Evolutionary conservation across 2,329 filamentous ascomycete genomes (phyloP).

Genomic region (Hortaea sp.): DNA sequence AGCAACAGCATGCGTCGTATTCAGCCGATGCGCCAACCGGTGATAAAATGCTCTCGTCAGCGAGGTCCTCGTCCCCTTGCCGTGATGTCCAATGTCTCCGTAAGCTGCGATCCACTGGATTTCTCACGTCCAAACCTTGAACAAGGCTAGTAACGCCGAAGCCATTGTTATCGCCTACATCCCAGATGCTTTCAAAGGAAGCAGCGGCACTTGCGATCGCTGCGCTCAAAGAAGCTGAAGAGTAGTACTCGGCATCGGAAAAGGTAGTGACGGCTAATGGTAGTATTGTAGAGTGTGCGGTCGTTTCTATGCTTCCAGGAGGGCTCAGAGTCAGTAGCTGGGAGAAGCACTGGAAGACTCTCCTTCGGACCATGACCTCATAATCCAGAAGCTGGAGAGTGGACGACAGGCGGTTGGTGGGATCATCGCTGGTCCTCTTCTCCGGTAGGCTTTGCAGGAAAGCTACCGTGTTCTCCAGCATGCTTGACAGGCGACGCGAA

Average conservation of each 20-base stretch:
- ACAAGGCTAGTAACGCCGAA: constrained; percentile 87
- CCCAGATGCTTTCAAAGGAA: constrained; percentile 90
- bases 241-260: constrained; percentile 83
- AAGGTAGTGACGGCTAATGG: constrained; percentile 85
- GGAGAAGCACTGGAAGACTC: constrained; percentile 90
- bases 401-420: constrained; percentile 71
- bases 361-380: constrained; percentile 82
- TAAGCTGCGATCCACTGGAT: constrained; percentile 56
- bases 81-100: constrained; percentile 33
- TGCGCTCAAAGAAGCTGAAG: constrained; percentile 72
- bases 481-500: constrained; percentile 79
- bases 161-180: constrained; percentile 84
- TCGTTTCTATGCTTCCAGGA: constrained; percentile 69
- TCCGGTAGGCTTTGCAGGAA: constrained; percentile 78
- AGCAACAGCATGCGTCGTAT: constrained; percentile 77
- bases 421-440: constrained; percentile 79
- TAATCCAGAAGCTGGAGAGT: constrained; percentile 82
- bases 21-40: constrained; percentile 78
- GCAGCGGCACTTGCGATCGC: constrained; percentile 86
- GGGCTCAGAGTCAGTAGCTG: constrained; percentile 85
- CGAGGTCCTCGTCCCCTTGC: constrained; percentile 52
- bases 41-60: constrained; percentile 44
- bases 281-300: constrained; percentile 83
- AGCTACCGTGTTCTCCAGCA: constrained; percentile 88
- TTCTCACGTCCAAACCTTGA: constrained; percentile 60